Conservation (phyloP, 2,329 filamentous ascomycete genomes). For the Cladosporium halotolerans region DNA sequence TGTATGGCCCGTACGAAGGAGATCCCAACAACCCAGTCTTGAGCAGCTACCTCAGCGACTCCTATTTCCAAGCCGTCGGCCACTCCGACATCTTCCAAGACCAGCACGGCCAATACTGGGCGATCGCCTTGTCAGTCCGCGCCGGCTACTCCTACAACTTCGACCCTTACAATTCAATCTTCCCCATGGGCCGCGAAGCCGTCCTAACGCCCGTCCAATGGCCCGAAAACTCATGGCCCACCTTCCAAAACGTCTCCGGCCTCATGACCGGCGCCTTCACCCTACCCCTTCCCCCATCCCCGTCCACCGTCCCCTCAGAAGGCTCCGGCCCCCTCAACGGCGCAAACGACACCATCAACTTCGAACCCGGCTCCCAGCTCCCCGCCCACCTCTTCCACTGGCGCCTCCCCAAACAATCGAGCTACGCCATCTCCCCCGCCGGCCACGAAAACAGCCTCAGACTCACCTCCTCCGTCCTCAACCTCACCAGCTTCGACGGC, state of each 20-base stretch:
- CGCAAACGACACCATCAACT: slow-evolving; percentile 41
- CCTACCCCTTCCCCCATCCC: slow-evolving; percentile 33
- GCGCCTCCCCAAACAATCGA: slow-evolving; percentile 39
- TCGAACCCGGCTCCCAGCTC: slow-evolving; percentile 37
- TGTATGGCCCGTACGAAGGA: slow-evolving; percentile 28
- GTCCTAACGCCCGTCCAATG: slow-evolving; percentile 45
- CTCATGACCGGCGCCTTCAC: slow-evolving; percentile 30
- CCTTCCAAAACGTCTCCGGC: slow-evolving; percentile 38
- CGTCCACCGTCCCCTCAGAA: slow-evolving; percentile 30
- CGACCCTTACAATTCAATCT: slow-evolving; percentile 26
- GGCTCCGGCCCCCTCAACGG: slow-evolving; percentile 39
- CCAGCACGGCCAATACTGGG: slow-evolving; percentile 46
- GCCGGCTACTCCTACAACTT: slow-evolving; percentile 34
- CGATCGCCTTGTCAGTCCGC: slow-evolving; percentile 41
- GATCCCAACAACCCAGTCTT: slow-evolving; percentile 21
- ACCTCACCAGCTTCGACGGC: slow-evolving; percentile 49
- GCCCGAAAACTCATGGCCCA: slow-evolving; percentile 35
- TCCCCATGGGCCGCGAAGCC: slow-evolving; percentile 51
- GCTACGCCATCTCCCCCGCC: slow-evolving; percentile 42
- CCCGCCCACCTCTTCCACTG: slow-evolving; percentile 53
- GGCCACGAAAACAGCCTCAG: slow-evolving; percentile 41
- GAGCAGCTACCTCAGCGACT: slow-evolving; percentile 17
- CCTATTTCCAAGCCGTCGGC: slow-evolving; percentile 45
- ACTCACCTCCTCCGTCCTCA: slow-evolving; percentile 44
- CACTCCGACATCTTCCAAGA: slow-evolving; percentile 53